These are phyloP conservation scores for Plenodomus tracheiphilus DNA, from an alignment of 2,329 filamentous ascomycete genomes.

Conservation along the genomic window DNA sequence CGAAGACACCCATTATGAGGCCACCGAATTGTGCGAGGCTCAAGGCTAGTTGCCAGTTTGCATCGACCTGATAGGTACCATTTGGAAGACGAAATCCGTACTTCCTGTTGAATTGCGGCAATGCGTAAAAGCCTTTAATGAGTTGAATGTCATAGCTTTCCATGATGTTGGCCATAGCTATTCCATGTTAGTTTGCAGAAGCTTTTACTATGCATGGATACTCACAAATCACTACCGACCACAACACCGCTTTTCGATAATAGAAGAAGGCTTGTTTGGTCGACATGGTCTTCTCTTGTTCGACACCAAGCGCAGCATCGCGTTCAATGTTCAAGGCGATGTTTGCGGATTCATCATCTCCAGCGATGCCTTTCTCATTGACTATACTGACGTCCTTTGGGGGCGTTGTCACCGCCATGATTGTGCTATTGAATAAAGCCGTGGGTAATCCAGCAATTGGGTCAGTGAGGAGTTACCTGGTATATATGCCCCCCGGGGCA, in stretches of 20 bases:
- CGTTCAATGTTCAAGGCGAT: not conserved
- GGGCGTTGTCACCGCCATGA: too few relatives aligned
- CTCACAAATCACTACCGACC: slow-evolving; percentile 72
- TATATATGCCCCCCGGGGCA: too few relatives aligned
- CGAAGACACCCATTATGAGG: slow-evolving; percentile 42
- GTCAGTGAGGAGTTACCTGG: too few relatives aligned
- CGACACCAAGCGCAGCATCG: slow-evolving; percentile 5
- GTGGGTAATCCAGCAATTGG: too few relatives aligned
- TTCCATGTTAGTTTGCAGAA: not conserved
- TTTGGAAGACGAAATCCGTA: slow-evolving; percentile 41
- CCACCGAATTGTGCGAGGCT: slow-evolving; percentile 7
- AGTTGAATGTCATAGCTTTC: slow-evolving; percentile 80
- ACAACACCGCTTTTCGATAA: slow-evolving; percentile 80
- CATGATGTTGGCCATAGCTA: slow-evolving; percentile 80
- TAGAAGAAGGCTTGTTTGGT: slow-evolving; percentile 71
- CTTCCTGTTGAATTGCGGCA: slow-evolving; percentile 44
- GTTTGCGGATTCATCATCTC: not conserved
- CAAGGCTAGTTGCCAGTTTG: slow-evolving; percentile 43
- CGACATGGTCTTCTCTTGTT: slow-evolving; percentile 6
- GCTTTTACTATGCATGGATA: not conserved
- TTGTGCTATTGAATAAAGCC: too few relatives aligned
- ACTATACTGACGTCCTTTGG: too few relatives aligned
- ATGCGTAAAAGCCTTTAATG: slow-evolving; percentile 71
- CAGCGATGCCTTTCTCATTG: too few relatives aligned
- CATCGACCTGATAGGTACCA: slow-evolving; percentile 40